phyloP scores from a whole-genome alignment of 345 rosid species.

The Populus deltoides region DNA sequence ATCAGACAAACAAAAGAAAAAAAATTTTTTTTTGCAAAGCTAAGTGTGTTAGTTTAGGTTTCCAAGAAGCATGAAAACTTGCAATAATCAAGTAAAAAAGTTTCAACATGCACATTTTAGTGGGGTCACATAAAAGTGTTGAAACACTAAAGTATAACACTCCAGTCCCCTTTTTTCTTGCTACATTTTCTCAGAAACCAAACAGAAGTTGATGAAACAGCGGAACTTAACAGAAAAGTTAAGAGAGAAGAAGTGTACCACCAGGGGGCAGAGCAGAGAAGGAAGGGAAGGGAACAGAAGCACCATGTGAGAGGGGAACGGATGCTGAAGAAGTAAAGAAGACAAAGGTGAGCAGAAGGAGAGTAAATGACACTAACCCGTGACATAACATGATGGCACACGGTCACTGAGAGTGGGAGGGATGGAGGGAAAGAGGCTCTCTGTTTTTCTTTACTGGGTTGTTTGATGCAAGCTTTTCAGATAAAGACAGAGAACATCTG shows the following conservation, averaged over 20 bases:
- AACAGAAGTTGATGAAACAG: constrained; percentile 11
- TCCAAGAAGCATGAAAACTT: constrained; percentile 8
- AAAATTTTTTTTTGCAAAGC: not conserved
- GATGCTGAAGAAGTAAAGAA: constrained; percentile 26
- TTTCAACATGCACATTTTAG: not conserved
- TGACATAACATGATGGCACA: constrained; percentile 17
- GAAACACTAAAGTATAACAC: not conserved
- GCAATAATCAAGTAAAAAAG: constrained; percentile 2
- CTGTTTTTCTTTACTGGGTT: not conserved
- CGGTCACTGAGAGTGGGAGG: constrained; percentile 6
- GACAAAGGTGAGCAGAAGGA: constrained; percentile 26
- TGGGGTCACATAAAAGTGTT: not conserved
- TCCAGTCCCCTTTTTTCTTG: not conserved
- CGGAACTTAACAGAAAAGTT: not conserved
- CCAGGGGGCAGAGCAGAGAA: constrained; percentile 43
- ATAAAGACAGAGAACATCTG: no score
- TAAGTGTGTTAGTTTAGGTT: not conserved
- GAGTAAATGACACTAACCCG: constrained; percentile 24
- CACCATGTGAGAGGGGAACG: constrained; percentile 42
- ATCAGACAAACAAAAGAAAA: not conserved
- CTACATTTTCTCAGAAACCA: constrained; percentile 26
- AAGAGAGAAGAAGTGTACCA: constrained; percentile 35
- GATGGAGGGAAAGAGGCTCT: not conserved
- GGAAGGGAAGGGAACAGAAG: constrained; percentile 37
- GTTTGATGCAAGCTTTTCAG: not conserved